Conservation (phyloP, 2,329 filamentous ascomycete species). For the Ophiostoma sp. region DNA sequence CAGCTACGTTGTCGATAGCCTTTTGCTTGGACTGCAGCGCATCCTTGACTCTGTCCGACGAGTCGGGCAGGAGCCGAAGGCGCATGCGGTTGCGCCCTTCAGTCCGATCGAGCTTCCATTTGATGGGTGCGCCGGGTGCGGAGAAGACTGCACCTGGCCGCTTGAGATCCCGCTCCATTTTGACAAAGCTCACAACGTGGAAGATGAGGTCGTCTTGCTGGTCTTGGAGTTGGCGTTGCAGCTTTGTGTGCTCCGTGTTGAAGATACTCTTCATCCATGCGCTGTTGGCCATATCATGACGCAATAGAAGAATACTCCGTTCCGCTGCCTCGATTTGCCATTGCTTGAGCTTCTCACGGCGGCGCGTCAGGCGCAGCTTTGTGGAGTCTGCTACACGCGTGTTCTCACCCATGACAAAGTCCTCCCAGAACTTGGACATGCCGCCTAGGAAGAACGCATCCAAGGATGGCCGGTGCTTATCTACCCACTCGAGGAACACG, state of each 20-base stretch:
- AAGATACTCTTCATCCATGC: constrained; percentile 97
- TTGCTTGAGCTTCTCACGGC: constrained; percentile 73
- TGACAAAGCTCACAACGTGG: constrained; percentile 67
- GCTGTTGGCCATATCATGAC: constrained; percentile 80
- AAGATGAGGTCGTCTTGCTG: constrained; percentile 85
- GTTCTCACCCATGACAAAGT: constrained; percentile 80
- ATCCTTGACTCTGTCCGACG: constrained; percentile 54
- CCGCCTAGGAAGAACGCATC: constrained; percentile 77
- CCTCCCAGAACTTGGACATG: constrained; percentile 79
- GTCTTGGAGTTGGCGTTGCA: constrained; percentile 83
- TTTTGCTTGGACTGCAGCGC: constrained; percentile 73
- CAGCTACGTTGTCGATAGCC: constrained; percentile 20
- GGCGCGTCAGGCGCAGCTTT: constrained; percentile 62
- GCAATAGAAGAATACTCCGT: constrained; percentile 65
- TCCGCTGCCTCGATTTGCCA: constrained; percentile 69
- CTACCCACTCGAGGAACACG: constrained; percentile 81
- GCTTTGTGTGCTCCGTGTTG: constrained; percentile 83
- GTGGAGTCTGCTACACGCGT: constrained; percentile 70
- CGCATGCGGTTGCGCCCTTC: constrained; percentile 96
- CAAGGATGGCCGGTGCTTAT: constrained; percentile 70
- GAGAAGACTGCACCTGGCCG: constrained; percentile 78
- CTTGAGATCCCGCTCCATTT: constrained; percentile 70
- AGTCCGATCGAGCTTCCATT: constrained; percentile 92
- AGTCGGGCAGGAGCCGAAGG: constrained; percentile 76
- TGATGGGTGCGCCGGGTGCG: constrained; percentile 46